A percentile compares a stretch with the other conserved stretches of the same genome.
phyloP scores from a whole-genome alignment of 345 rosid genomes.

The Laguncularia racemosa region DNA sequence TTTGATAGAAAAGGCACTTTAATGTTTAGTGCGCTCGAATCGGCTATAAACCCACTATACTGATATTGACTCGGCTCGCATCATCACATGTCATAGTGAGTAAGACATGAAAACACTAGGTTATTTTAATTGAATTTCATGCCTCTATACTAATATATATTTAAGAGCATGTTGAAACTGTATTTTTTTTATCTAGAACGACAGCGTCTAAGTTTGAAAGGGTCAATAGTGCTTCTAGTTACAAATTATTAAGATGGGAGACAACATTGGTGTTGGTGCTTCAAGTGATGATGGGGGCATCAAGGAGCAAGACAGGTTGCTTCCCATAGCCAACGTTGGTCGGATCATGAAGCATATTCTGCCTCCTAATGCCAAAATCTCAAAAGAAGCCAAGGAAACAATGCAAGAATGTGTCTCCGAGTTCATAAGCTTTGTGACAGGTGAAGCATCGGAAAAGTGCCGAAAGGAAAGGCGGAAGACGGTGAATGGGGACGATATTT shows the following conservation, averaged over 20 bases:
- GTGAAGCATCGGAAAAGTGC: constrained; percentile 70
- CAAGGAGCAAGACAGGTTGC: constrained; percentile 37
- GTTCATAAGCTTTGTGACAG: constrained; percentile 66
- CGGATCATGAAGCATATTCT: constrained; percentile 62
- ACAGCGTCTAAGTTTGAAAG: background rate
- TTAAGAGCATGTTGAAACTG: too few relatives aligned
- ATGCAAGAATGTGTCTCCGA: constrained; percentile 75
- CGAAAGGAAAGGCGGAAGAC: constrained; percentile 71
- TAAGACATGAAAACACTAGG: background rate
- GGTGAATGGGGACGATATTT: constrained; percentile 64
- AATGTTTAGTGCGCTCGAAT: too few relatives aligned
- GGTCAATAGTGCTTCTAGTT: background rate
- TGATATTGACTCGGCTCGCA: background rate
- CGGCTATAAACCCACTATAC: background rate
- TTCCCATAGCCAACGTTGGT: constrained; percentile 73
- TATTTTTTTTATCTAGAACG: background rate
- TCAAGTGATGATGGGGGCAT: background rate
- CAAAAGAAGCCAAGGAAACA: constrained; percentile 67
- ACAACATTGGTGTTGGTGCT: background rate
- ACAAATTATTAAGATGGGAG: background rate
- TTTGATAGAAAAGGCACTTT: too few relatives aligned
- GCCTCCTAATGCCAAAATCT: constrained; percentile 64
- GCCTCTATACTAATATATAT: background rate
- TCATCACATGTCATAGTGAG: background rate
- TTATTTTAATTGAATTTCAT: background rate